Conservation (phyloP, 129 eudicot species). For the Smallanthus sonchifolius region DNA sequence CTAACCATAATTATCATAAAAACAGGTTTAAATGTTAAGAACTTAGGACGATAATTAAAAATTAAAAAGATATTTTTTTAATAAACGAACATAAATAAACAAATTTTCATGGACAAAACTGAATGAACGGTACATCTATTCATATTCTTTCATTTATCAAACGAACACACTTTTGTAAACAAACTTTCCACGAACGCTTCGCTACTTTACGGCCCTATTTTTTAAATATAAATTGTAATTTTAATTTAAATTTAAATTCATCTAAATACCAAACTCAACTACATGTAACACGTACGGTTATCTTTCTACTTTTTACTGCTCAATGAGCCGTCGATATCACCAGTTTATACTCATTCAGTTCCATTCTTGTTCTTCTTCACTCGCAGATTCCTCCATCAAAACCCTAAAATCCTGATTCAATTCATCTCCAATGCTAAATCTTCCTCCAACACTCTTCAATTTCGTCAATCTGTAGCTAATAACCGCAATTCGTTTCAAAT, state of each 20-base stretch:
- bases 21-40: too few relatives aligned
- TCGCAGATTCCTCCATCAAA: neutral
- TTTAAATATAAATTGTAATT: neutral
- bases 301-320: constrained; percentile 23
- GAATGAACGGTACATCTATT: neutral
- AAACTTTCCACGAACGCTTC: too few relatives aligned
- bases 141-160: too few relatives aligned
- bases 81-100: too few relatives aligned
- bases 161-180: neutral
- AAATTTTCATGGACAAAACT: too few relatives aligned
- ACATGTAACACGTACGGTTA: neutral
- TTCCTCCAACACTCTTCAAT: neutral
- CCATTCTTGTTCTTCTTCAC: neutral
- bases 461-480: neutral
- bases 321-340: constrained; percentile 9
- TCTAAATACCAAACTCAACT: neutral
- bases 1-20: too few relatives aligned
- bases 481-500: neutral
- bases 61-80: too few relatives aligned
- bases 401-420: neutral
- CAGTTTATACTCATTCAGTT: neutral
- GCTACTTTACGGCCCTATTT: too few relatives aligned
- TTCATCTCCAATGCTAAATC: constrained; percentile 8
- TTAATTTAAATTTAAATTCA: too few relatives aligned
- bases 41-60: too few relatives aligned